Conservation (phyloP, 139 green algal species). For the Raphidocelis subcapitata region DNA sequence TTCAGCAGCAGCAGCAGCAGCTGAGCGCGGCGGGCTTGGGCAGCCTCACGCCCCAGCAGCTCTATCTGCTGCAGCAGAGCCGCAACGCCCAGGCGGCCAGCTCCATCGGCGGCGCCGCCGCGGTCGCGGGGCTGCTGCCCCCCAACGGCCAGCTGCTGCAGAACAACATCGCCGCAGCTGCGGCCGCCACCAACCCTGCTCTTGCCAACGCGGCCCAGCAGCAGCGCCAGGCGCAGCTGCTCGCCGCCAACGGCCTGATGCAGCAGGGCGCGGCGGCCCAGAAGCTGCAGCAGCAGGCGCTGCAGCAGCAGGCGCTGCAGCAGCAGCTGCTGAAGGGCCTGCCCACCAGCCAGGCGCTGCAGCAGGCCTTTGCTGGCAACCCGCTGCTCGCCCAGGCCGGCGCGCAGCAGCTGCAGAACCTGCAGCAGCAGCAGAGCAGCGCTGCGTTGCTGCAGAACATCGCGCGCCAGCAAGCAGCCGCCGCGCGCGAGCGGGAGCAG, state of each 20-base stretch:
- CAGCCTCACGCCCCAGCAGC: too few relatives aligned
- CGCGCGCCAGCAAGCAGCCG: background rate
- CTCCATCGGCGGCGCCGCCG: too few relatives aligned
- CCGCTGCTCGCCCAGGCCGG: too few relatives aligned
- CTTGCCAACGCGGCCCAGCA: too few relatives aligned
- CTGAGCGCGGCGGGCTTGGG: background rate
- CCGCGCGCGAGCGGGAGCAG: background rate
- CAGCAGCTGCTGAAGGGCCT: slow-evolving; percentile 8
- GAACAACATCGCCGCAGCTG: too few relatives aligned
- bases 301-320: slow-evolving; percentile 20
- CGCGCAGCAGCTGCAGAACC: slow-evolving; percentile 13
- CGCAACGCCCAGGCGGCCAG: too few relatives aligned
- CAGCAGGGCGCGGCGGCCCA: background rate
- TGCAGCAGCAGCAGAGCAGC: slow-evolving; percentile 16
- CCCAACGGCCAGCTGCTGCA: too few relatives aligned
- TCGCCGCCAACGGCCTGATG: slow-evolving; percentile 15
- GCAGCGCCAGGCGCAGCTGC: slow-evolving; percentile 21
- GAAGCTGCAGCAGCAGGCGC: background rate
- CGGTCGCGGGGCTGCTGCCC: too few relatives aligned
- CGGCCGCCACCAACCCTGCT: too few relatives aligned
- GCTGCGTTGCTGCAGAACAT: slow-evolving; percentile 17
- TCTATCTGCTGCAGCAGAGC: too few relatives aligned
- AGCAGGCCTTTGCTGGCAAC: slow-evolving; percentile 10
- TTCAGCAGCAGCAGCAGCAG: slow-evolving; percentile 19
- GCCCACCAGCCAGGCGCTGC: slow-evolving; percentile 11